These are phyloP conservation scores for Rubia occidens DNA, from an alignment of 305 asterid species.

Conservation along the genomic window DNA sequence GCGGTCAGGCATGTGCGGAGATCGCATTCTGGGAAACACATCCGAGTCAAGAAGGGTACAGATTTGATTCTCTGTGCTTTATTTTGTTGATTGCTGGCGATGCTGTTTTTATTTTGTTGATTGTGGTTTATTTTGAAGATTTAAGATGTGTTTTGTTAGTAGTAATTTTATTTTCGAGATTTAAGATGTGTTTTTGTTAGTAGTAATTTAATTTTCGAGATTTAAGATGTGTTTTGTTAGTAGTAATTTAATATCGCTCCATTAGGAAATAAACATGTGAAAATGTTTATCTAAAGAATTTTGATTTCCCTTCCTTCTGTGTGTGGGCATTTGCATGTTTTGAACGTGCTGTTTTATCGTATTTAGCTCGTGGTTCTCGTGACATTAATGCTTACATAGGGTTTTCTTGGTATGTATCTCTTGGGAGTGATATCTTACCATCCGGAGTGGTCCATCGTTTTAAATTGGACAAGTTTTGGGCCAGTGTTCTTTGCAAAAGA, in stretches of 20 bases:
- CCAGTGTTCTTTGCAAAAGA: neutral
- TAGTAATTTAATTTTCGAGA: neutral
- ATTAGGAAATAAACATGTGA: neutral
- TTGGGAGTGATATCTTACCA: neutral
- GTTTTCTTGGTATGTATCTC: neutral
- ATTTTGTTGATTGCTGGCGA: neutral
- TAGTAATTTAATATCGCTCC: neutral
- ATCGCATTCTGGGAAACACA: conserved; percentile 70
- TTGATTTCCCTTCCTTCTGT: neutral
- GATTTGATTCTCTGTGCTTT: neutral
- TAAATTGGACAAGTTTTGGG: neutral
- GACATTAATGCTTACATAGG: neutral
- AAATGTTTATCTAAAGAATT: neutral
- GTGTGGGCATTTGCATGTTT: neutral
- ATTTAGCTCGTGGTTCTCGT: neutral
- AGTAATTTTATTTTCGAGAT: neutral
- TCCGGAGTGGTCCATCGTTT: neutral
- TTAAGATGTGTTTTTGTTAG: neutral
- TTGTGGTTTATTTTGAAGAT: no score
- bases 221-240: neutral
- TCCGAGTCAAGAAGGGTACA: conserved; percentile 85
- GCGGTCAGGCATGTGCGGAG: conserved; percentile 70
- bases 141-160: no score
- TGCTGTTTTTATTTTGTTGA: no score
- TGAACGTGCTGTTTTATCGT: neutral